Evolutionary conservation across 106 monocot genomes (phyloP).

Genomic region (Acanthochlamys bracteata): DNA sequence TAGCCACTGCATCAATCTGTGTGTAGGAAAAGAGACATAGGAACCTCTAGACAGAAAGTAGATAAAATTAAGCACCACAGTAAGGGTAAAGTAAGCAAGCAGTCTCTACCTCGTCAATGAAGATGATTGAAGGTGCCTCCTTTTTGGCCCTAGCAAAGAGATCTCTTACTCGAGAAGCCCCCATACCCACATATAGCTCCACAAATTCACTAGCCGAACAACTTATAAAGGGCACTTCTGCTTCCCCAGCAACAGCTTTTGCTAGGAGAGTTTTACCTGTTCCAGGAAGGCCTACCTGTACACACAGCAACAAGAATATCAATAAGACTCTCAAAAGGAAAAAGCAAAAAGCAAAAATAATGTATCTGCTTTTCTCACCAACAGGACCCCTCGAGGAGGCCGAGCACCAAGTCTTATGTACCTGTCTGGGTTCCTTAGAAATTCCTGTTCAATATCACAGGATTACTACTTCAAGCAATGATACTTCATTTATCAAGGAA

Average conservation of each 20-base stretch:
- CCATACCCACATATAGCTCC: slow-evolving; percentile 99
- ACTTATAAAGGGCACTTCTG: slow-evolving; percentile 97
- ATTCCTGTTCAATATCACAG: slow-evolving; percentile 53
- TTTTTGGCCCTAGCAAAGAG: slow-evolving; percentile 97
- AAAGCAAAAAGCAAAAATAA: not conserved
- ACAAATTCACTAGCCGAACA: slow-evolving; percentile 99
- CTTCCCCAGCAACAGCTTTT: slow-evolving; percentile 98
- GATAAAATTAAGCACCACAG: no score
- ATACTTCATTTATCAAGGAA: not conserved
- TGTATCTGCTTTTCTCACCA: slow-evolving; percentile 43
- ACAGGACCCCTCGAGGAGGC: slow-evolving; percentile 86
- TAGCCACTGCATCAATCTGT: slow-evolving; percentile 98
- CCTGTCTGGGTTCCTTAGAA: slow-evolving; percentile 86
- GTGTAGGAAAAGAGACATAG: slow-evolving; percentile 11
- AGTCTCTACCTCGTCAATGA: slow-evolving; percentile 84
- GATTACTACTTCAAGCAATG: no score
- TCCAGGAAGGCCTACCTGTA: slow-evolving; percentile 93
- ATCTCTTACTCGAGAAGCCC: slow-evolving; percentile 92
- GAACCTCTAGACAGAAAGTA: not conserved
- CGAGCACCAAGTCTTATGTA: slow-evolving; percentile 93
- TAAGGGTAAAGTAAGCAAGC: not conserved
- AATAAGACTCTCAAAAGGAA: not conserved
- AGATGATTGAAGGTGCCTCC: slow-evolving; percentile 94
- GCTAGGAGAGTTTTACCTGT: slow-evolving; percentile 97
- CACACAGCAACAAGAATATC: slow-evolving; percentile 6